Percentiles rank a stretch among this genome's conserved stretches.
Evolutionary conservation across 257 asterid species (phyloP).

Genomic region (Apocynum venetum): DNA sequence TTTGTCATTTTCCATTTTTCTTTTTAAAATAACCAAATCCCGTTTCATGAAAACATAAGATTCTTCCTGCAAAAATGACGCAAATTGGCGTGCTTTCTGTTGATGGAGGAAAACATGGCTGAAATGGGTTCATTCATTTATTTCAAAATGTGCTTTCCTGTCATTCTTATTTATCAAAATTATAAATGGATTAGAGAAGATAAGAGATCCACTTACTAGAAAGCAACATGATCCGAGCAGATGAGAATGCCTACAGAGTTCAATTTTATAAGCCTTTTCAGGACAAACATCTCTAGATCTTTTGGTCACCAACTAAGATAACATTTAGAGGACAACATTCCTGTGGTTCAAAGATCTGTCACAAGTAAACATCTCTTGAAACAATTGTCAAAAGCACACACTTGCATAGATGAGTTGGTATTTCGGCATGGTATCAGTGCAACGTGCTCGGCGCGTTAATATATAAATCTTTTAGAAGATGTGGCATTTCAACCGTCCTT

Average conservation of each 20-base stretch:
- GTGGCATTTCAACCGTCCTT: no score
- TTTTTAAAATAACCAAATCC: neutral
- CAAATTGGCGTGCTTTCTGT: no score
- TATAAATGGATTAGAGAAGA: neutral
- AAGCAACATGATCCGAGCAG: neutral
- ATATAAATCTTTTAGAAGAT: no score
- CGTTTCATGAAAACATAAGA: neutral
- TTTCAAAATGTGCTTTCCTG: neutral
- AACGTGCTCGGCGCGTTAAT: no score
- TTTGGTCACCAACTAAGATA: neutral
- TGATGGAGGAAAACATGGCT: no score
- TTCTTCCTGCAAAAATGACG: neutral
- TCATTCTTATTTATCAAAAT: neutral
- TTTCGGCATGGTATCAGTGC: no score
- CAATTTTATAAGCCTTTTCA: neutral
- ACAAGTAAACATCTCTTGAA: no score
- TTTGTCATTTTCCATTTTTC: neutral
- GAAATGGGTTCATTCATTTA: no score
- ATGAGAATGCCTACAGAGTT: neutral
- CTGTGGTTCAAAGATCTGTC: no score
- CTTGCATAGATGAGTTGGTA: no score
- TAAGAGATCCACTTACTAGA: constrained; percentile 1
- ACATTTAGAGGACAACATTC: neutral
- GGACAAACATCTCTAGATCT: neutral
- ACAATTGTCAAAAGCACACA: no score